Evolutionary conservation across 768 basidiomycete species (phyloP).

Genomic region (Naganishia kalamii): DNA sequence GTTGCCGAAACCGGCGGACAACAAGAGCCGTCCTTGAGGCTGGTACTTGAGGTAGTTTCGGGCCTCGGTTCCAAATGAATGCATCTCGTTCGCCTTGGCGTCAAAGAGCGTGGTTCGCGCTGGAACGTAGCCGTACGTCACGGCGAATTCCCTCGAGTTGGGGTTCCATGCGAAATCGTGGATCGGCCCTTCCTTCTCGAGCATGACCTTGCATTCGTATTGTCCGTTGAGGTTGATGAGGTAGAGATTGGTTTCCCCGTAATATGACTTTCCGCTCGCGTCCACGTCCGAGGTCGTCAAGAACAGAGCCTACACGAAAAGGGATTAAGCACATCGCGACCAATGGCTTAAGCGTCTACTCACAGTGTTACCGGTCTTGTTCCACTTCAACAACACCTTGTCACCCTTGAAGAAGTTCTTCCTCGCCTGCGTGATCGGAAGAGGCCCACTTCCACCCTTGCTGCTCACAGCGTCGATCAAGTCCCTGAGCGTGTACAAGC

Average conservation of each 20-base stretch:
- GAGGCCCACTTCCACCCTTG: constrained; percentile 33
- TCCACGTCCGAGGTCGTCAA: constrained; percentile 95
- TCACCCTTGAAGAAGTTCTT: constrained; percentile 97
- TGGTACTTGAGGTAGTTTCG: constrained; percentile 92
- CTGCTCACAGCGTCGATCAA: constrained; percentile 50
- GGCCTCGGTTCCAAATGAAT: constrained; percentile 84
- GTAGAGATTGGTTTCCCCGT: constrained; percentile 93
- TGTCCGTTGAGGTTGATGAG: constrained; percentile 85
- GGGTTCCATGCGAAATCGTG: constrained; percentile 96
- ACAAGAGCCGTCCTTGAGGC: constrained; percentile 78
- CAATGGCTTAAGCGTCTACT: constrained; percentile 12
- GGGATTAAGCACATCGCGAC: neutral
- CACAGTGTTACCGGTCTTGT: constrained; percentile 83
- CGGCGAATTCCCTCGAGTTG: constrained; percentile 91
- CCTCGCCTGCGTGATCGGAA: constrained; percentile 63
- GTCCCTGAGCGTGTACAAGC: constrained; percentile 65
- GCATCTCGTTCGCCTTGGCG: constrained; percentile 73
- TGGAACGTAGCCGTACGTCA: constrained; percentile 96
- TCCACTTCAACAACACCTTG: constrained; percentile 91
- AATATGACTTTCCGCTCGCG: constrained; percentile 93
- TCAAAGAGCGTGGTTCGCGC: constrained; percentile 89
- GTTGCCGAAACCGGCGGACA: constrained; percentile 93
- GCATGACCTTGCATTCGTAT: constrained; percentile 76
- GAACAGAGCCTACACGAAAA: constrained; percentile 54
- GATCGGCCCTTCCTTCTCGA: constrained; percentile 90